These are phyloP conservation scores for Neonectria magnoliae DNA, from an alignment of 2,329 filamentous ascomycete genomes.

Conservation along the genomic window DNA sequence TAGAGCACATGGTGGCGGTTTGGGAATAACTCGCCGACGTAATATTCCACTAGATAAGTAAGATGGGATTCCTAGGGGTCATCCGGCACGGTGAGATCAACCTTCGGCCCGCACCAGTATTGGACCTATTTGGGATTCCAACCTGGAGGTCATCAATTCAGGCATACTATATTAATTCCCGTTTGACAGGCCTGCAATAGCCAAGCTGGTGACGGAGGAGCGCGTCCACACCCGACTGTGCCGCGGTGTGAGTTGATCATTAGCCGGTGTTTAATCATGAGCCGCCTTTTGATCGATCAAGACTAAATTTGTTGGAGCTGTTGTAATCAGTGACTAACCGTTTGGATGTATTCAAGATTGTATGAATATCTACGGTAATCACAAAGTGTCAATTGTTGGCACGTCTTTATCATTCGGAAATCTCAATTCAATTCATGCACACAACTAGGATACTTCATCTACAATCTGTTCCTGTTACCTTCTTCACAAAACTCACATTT, in stretches of 20 bases:
- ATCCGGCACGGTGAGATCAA: slow-evolving; percentile 16
- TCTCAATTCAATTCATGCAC: not conserved
- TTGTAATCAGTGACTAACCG: not conserved
- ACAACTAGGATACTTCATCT: not conserved
- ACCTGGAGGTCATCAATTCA: slow-evolving; percentile 15
- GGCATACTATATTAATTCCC: not conserved
- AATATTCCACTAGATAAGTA: not conserved
- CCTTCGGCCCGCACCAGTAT: slow-evolving; percentile 1
- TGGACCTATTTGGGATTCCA: slow-evolving; percentile 5
- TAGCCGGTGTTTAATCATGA: too few species aligned
- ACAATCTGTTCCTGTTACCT: not conserved
- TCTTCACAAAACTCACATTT: not conserved
- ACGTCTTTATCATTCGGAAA: not conserved
- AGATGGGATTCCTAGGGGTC: not conserved
- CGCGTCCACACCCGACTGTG: too few species aligned
- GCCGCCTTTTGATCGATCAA: too few species aligned
- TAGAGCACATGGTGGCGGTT: slow-evolving; percentile 21
- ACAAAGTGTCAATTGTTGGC: not conserved
- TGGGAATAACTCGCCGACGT: not conserved
- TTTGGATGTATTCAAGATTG: not conserved
- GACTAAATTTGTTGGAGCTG: too few species aligned
- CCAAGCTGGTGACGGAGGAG: too few species aligned
- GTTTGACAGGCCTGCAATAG: not conserved
- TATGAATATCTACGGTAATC: not conserved
- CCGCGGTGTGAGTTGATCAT: too few species aligned